Evolutionary conservation across 1,284 basidiomycete genomes (phyloP).

Genomic region (Sporisorium scitamineum): DNA sequence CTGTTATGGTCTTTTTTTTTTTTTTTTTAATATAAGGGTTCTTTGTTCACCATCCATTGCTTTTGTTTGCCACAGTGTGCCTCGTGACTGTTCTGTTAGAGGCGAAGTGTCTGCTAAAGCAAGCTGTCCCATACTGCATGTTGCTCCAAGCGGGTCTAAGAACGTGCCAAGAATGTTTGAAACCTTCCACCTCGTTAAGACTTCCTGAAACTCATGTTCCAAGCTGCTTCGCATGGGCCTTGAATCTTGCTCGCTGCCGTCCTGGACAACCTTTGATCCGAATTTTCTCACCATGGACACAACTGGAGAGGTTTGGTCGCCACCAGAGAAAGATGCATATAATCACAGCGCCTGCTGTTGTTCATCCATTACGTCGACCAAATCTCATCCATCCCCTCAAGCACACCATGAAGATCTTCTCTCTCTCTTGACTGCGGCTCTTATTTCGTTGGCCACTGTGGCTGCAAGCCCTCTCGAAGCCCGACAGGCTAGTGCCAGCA

Average conservation of each 20-base stretch:
- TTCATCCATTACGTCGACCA: no score
- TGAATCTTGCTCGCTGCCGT: neutral
- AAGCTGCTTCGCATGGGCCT: constrained; percentile 1
- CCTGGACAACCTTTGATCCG: neutral
- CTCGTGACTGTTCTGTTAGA: no score
- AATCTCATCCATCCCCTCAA: neutral
- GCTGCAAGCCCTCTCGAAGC: constrained; percentile 25
- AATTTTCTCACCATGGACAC: neutral
- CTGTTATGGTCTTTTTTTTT: no score
- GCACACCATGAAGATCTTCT: constrained; percentile 30
- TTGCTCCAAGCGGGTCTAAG: constrained; percentile 16
- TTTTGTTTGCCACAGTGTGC: no score
- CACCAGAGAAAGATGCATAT: neutral
- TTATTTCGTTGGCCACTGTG: constrained; percentile 14
- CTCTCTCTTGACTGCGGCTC: constrained; percentile 17
- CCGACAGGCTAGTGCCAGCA: constrained; percentile 27
- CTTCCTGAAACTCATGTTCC: neutral
- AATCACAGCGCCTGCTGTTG: neutral
- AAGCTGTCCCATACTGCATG: neutral
- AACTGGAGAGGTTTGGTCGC: neutral
- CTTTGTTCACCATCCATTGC: no score
- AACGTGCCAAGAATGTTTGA: constrained; percentile 21
- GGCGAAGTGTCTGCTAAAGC: no score
- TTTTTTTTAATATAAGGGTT: no score
- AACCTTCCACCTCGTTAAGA: constrained; percentile 1